Base-by-base conservation (phyloP, 139 green algal species). In the Pleodorina starrii region DNA sequence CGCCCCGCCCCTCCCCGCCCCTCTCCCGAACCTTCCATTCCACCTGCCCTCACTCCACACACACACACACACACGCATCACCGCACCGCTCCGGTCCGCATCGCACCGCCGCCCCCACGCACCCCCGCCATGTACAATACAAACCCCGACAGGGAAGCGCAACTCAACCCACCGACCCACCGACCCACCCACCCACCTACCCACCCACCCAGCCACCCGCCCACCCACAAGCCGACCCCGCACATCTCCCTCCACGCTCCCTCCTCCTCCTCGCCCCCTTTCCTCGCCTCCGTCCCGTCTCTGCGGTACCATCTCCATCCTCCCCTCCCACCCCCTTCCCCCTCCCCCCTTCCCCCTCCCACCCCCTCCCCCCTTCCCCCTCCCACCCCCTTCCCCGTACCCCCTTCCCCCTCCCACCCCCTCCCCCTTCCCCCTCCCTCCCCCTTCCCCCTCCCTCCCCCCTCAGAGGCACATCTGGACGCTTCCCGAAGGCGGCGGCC, bases 381-480 rank as follows among this genome's bases (percentile, higher is more conserved):
- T 21, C 21, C 1, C 77, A 36, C 2, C 1, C n/a, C 35, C 50
- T 11, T 51, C 12, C 1, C 78, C 36, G 54, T 35, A 10, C 51
- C 19, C 19, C 27, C 35, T 46, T 42, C 7, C 78, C 23, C 54
- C n/a, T 75, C 29, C 29, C 36, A 5, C 35, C 78, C 42, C 7
- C 27, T 27, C 5, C 35, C 35, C 25, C 19, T 29, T 73, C 25
- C 38, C 6, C 19, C 14, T 25, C 29, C 6, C 40, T 76, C 59
- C 40, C 38, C 59, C 7, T 17, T 6, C 7, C 46, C 35, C 23
- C 16, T 66, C 16, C n/a, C 17, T 17, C 27, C 35, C 14, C 81
- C 44, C 43, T 11, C 83, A 88, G 83, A 78, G 63, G 32, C 83
- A 88, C 44, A 80, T 80, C 23, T 88, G 83, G 83, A 72, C 66